Evolutionary conservation across 2,329 filamentous ascomycete genomes (phyloP).

Genomic region (Dichotomopilus funicola): DNA sequence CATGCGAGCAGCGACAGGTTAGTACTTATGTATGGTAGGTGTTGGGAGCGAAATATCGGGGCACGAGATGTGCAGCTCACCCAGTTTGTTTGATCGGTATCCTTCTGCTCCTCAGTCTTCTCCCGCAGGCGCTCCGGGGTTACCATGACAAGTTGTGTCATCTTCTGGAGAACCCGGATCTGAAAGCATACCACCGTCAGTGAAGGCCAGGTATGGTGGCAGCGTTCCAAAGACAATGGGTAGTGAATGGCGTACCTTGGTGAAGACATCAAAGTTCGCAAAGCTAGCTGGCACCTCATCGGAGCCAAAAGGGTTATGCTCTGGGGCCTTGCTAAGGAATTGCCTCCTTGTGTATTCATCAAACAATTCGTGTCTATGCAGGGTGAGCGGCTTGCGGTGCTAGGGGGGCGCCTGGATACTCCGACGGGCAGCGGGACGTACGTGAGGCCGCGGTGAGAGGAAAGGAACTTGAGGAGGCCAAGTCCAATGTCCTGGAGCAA

Average conservation of each 20-base stretch:
- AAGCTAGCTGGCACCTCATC: constrained; percentile 70
- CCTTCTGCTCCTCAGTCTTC: constrained; percentile 74
- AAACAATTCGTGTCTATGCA: constrained; percentile 69
- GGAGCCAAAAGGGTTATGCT: constrained; percentile 77
- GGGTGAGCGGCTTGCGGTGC: constrained; percentile 21
- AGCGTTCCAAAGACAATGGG: background rate
- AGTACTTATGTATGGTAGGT: background rate
- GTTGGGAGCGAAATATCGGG: background rate
- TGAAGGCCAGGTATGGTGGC: background rate
- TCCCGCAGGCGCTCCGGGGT: constrained; percentile 83
- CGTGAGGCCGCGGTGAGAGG: constrained; percentile 88
- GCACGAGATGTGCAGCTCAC: constrained; percentile 41
- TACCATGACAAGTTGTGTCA: constrained; percentile 83
- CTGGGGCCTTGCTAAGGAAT: constrained; percentile 72
- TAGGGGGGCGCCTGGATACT: background rate
- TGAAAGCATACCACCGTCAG: constrained; percentile 27
- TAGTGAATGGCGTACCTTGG: constrained; percentile 51
- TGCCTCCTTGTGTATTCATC: constrained; percentile 90
- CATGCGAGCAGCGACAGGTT: background rate
- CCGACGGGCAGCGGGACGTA: constrained; percentile 42
- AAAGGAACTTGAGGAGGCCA: constrained; percentile 83
- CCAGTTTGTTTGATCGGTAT: constrained; percentile 76
- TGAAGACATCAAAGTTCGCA: constrained; percentile 71
- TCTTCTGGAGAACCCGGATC: constrained; percentile 75
- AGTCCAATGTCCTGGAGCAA: constrained; percentile 77